Base-by-base conservation (phyloP, 2,329 filamentous ascomycete species). In the Cordyceps tenuipes region DNA sequence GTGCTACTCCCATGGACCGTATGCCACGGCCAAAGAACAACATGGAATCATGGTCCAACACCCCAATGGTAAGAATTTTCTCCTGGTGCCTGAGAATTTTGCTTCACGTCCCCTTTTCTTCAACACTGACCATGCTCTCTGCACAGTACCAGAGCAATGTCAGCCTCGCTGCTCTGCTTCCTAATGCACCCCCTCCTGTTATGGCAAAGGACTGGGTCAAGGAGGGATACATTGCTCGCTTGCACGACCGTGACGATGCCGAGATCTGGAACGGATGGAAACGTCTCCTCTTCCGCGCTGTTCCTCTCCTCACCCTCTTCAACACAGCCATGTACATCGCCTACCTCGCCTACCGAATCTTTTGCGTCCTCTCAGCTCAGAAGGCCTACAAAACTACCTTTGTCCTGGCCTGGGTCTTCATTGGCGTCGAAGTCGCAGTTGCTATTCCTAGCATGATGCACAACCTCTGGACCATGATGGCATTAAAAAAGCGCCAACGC, bases 381-480 rank as follows among this genome's bases (percentile, higher is more conserved):
- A 70, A 74, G 1, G 68, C 69, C 1, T 69, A 71, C 4, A 53
- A 67, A 3, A 67, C 71, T 23, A 72, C 71, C 2, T 84, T 78
- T 62, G 71, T 74, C 5, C 76, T 78, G 49, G 82, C 82, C 2
- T 84, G 82, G 82, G 66, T 82, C 7, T 84, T 84, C 64, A 79
- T 84, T 58, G 78, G 72, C 26, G 75, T 83, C 60, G 82, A 84
- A 66, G 68, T 82, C 44, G 71, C 73, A n/a, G 75, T 79, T 8
- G 78, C 80, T 5, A 74, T 83, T 57, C 82, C 82, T 6, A 76
- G 79, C 3, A 69, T 83, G 41, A 76, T 83, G 73, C 81, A 84
- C 71, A 82, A 82, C 64, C 71, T 77, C 43, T 84, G 80, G 79
- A 82, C 80, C 1, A 78, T 84, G 75, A 76, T 78, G 71, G 78